phyloP scores from a whole-genome alignment of 257 asterid genomes.

The Craterostigma plantagineum region DNA sequence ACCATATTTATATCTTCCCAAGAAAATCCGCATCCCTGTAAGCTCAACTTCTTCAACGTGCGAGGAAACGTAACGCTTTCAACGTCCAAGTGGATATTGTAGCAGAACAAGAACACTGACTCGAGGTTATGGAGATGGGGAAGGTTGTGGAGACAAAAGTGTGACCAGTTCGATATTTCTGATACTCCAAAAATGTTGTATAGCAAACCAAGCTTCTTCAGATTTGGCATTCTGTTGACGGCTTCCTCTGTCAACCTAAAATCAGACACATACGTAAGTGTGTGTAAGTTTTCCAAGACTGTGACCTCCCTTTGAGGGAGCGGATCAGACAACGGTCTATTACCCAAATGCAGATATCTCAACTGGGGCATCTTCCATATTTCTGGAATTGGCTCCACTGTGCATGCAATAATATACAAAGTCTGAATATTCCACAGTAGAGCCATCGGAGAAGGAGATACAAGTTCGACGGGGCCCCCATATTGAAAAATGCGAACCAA shows the following conservation, averaged over 20 bases:
- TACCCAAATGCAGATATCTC: neutral
- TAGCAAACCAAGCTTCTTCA: neutral
- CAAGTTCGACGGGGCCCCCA: no score
- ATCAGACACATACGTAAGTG: slow-evolving; percentile 1
- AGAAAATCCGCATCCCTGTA: slow-evolving; percentile 3
- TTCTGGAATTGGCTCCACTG: neutral
- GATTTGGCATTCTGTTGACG: neutral
- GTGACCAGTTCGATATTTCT: neutral
- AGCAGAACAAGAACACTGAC: neutral
- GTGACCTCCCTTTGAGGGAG: neutral
- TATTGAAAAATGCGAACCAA: neutral
- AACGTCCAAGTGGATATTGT: no score
- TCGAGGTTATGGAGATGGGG: slow-evolving; percentile 6
- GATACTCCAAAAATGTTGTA: neutral
- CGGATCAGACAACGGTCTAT: neutral
- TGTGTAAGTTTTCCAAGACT: slow-evolving; percentile 1
- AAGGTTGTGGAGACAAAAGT: slow-evolving; percentile 2
- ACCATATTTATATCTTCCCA: slow-evolving; percentile 3
- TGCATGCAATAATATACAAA: neutral
- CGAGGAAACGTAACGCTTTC: neutral
- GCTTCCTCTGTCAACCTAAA: neutral
- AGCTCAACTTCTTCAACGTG: slow-evolving; percentile 7
- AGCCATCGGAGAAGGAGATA: neutral
- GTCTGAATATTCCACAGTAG: slow-evolving; percentile 1
- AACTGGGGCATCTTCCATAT: slow-evolving; percentile 7